phyloP scores from a whole-genome alignment of 164 flowering plant species.

The Stephania yunnanensis region DNA sequence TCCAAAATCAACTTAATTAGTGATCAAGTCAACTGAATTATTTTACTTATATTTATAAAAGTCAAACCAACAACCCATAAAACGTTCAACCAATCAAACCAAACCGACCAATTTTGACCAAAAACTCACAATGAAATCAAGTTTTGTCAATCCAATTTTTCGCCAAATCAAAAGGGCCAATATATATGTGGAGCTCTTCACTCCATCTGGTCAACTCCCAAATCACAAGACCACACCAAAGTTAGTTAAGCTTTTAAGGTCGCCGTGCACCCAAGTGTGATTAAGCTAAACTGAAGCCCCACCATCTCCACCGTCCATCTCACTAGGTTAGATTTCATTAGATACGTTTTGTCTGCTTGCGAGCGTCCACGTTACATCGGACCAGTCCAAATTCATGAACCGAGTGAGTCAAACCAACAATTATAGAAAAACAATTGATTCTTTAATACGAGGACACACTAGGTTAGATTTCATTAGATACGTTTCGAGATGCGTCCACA shows the following conservation, averaged over 20 bases:
- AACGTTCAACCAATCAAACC: background rate
- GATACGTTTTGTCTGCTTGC: background rate
- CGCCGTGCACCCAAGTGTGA: background rate
- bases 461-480: no score
- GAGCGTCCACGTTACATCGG: background rate
- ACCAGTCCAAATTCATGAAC: background rate
- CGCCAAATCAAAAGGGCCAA: background rate
- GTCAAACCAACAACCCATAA: background rate
- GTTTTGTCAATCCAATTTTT: background rate
- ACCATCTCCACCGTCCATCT: background rate
- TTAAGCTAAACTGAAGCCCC: background rate
- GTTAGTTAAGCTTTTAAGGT: background rate
- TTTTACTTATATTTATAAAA: no score
- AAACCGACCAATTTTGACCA: background rate
- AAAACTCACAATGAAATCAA: background rate
- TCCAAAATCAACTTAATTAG: background rate
- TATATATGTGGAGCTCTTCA: no score
- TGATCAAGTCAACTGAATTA: background rate
- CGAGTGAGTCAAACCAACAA: background rate
- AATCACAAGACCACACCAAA: background rate
- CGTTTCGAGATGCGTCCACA: no score
- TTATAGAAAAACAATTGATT: no score
- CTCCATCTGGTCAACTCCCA: background rate
- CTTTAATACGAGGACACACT: no score
- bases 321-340: background rate